phyloP scores from a whole-genome alignment of 306 rosid species.

The Cucumis cinereus region DNA sequence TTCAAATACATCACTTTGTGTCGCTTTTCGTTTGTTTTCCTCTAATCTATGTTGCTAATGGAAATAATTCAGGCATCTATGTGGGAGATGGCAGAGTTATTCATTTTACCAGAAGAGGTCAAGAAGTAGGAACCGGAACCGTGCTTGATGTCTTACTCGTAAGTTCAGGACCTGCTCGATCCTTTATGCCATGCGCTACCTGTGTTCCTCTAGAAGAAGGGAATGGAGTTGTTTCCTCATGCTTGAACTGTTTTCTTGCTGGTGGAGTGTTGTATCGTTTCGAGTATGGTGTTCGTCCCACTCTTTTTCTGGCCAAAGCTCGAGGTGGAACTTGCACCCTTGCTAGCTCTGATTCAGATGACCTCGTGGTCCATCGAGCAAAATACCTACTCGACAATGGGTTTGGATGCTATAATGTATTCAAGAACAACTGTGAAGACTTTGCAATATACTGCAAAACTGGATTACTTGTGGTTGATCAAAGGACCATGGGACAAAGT shows the following conservation, averaged over 20 bases:
- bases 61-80: slow-evolving; percentile 45
- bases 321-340: slow-evolving; percentile 96
- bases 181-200: slow-evolving; percentile 31
- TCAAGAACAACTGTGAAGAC: slow-evolving; percentile 93
- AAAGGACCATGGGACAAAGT: slow-evolving; percentile 62
- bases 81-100: slow-evolving; percentile 63
- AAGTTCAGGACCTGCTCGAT: slow-evolving; percentile 64
- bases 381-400: slow-evolving; percentile 60
- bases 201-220: slow-evolving; percentile 39
- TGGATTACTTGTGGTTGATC: slow-evolving; percentile 55
- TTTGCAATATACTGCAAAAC: slow-evolving; percentile 95
- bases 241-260: slow-evolving; percentile 78
- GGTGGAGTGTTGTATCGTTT: slow-evolving; percentile 85
- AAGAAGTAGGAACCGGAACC: slow-evolving; percentile 93
- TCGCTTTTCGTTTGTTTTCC: background rate
- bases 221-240: slow-evolving; percentile 55
- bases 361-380: slow-evolving; percentile 63
- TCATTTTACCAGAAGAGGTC: slow-evolving; percentile 89
- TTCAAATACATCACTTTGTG: background rate
- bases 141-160: slow-evolving; percentile 55
- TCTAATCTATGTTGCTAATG: background rate
- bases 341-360: slow-evolving; percentile 49
- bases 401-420: slow-evolving; percentile 70
- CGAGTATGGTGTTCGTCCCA: slow-evolving; percentile 52
- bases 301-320: slow-evolving; percentile 74